phyloP scores from a whole-genome alignment of 2,329 filamentous ascomycete species.

The Aureobasidium lini region DNA sequence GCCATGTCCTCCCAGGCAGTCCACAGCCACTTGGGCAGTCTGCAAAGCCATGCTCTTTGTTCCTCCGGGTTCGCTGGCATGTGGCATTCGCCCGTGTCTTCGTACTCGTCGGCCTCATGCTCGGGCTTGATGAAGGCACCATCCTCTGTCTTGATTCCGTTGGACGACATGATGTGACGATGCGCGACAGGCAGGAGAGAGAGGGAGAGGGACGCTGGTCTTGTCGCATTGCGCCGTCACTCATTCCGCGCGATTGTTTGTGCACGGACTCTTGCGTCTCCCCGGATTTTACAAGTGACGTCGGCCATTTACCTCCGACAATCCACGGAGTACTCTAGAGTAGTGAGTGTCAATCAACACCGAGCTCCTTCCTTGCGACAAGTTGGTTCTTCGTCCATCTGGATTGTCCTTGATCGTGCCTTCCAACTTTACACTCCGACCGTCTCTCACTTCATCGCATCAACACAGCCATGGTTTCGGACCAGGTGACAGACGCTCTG shows the following conservation, averaged over 20 bases:
- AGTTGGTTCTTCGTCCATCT: neutral
- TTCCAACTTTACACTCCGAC: neutral
- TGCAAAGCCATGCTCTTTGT: conserved; percentile 55
- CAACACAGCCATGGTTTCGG: neutral
- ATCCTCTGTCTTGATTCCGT: conserved; percentile 34
- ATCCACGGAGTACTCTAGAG: too few species aligned
- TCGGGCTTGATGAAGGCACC: conserved; percentile 31
- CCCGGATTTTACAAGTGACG: conserved; percentile 3
- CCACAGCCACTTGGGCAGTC: conserved; percentile 74
- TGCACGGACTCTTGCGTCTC: neutral
- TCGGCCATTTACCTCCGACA: neutral
- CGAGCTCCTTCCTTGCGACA: neutral
- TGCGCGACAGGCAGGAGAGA: neutral
- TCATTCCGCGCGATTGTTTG: neutral
- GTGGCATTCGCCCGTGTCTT: conserved; percentile 36
- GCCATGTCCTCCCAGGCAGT: conserved; percentile 68
- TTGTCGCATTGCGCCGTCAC: neutral
- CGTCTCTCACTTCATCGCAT: conserved; percentile 6
- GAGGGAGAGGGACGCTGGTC: neutral
- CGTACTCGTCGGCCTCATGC: conserved; percentile 35
- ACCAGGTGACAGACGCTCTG: conserved; percentile 40
- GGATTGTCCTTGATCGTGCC: too few species aligned
- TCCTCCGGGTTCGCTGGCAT: conserved; percentile 18
- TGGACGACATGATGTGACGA: conserved; percentile 23
- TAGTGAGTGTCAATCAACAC: neutral